These are phyloP conservation scores for Coemansia sp. DNA, from an alignment of 192 early-diverging fungal species.

Conservation along the genomic window DNA sequence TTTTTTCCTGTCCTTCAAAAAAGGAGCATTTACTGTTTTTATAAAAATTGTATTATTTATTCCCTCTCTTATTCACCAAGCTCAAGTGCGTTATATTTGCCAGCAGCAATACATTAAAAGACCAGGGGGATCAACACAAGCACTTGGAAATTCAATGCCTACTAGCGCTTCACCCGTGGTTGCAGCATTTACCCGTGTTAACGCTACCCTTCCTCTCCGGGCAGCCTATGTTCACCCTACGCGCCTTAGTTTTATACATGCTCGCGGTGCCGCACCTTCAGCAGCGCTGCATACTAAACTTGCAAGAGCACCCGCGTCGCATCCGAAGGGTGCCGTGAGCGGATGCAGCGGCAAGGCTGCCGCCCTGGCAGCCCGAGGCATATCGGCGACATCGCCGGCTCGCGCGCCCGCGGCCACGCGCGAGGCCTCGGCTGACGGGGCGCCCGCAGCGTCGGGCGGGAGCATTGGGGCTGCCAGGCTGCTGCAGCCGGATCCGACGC, in stretches of 20 bases:
- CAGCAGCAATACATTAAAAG: neutral
- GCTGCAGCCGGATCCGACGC: constrained; percentile 44
- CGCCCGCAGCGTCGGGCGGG: constrained; percentile 9
- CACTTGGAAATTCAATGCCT: constrained; percentile 23
- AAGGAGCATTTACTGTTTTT: constrained; percentile 4
- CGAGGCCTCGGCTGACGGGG: constrained; percentile 1
- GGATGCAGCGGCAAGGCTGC: constrained; percentile 3
- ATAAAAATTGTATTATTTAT: neutral
- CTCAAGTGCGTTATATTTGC: neutral
- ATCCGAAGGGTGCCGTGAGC: constrained; percentile 21
- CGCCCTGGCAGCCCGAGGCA: constrained; percentile 16
- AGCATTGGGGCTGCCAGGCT: constrained; percentile 1
- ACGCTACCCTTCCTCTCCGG: constrained; percentile 8
- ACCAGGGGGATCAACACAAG: neutral
- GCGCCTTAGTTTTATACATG: constrained; percentile 24
- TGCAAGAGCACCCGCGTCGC: constrained; percentile 29
- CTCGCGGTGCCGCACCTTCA: constrained; percentile 14
- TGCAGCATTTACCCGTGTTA: constrained; percentile 20
- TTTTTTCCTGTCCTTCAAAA: neutral
- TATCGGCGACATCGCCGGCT: constrained; percentile 18
- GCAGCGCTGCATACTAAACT: constrained; percentile 17
- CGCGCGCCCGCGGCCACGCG: constrained; percentile 14
- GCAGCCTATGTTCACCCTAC: constrained; percentile 33
- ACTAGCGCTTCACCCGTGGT: constrained; percentile 25
- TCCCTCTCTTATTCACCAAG: neutral